A percentile compares a stretch with the other conserved stretches of the same genome.
Evolutionary conservation across 176 grass and related monocot species (phyloP).

Genomic region (Thinopyrum elongatum): DNA sequence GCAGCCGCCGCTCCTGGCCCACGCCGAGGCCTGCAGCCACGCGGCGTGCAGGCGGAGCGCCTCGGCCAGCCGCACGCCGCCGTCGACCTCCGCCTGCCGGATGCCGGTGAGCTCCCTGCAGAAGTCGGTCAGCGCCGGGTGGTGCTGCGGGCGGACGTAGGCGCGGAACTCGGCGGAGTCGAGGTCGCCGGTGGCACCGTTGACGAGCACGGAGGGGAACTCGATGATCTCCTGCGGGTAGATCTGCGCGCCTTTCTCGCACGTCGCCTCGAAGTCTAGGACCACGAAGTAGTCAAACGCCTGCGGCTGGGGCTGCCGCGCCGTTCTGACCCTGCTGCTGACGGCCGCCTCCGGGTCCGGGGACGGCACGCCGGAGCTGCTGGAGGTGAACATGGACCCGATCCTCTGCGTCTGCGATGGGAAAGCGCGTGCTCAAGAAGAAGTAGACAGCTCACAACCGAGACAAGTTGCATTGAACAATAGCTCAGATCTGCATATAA

Average conservation of each 20-base stretch:
- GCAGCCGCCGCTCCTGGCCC: constrained; percentile 15
- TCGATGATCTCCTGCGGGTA: constrained; percentile 62
- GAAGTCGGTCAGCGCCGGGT: constrained; percentile 41
- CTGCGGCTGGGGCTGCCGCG: too few species aligned
- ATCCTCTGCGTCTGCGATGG: too few species aligned
- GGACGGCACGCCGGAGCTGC: too few species aligned
- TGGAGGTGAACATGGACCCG: too few species aligned
- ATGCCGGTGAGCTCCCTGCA: not conserved
- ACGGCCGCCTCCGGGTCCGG: too few species aligned
- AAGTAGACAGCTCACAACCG: too few species aligned
- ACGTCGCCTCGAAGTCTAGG: constrained; percentile 69
- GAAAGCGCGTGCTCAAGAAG: too few species aligned
- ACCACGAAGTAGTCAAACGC: constrained; percentile 65
- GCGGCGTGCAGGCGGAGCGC: constrained; percentile 52
- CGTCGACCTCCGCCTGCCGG: constrained; percentile 34
- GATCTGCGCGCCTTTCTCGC: constrained; percentile 11
- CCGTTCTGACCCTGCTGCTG: too few species aligned
- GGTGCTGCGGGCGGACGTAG: constrained; percentile 42
- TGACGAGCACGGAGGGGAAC: constrained; percentile 53
- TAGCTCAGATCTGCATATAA: too few species aligned
- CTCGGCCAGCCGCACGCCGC: constrained; percentile 40
- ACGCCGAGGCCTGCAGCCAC: constrained; percentile 32
- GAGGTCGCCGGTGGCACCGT: constrained; percentile 35
- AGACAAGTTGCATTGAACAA: too few species aligned
- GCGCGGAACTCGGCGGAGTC: constrained; percentile 41